These are phyloP conservation scores for Syzygium oleosum DNA, from an alignment of 345 rosid genomes.

Conservation along the genomic window DNA sequence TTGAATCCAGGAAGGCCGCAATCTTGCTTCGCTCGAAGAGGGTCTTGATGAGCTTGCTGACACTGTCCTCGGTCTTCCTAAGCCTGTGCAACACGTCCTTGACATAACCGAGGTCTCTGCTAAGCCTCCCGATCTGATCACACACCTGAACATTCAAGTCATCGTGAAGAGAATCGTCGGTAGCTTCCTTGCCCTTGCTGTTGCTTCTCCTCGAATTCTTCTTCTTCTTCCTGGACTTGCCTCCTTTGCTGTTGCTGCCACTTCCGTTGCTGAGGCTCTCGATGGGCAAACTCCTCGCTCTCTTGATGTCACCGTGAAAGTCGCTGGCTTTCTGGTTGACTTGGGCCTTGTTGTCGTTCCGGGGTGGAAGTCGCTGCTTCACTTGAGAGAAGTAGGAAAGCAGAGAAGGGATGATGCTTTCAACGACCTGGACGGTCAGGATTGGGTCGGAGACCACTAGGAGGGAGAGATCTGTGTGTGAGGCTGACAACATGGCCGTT, in stretches of 20 bases:
- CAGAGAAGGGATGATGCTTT: background rate
- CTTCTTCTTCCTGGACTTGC: background rate
- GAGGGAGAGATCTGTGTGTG: background rate
- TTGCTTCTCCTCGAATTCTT: background rate
- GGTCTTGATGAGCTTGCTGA: background rate
- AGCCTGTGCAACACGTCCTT: background rate
- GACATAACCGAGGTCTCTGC: background rate
- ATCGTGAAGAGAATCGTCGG: background rate
- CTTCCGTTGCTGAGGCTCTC: background rate
- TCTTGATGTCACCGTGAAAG: background rate
- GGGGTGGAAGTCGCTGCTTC: background rate
- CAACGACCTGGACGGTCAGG: background rate
- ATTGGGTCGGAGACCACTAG: background rate
- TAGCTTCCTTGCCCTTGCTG: background rate
- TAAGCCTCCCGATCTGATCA: background rate
- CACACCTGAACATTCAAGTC: background rate
- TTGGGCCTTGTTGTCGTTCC: background rate
- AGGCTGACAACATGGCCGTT: background rate
- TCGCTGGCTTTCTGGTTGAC: background rate
- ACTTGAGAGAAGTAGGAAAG: background rate
- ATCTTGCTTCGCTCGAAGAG: background rate
- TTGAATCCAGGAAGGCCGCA: background rate
- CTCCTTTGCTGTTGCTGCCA: background rate
- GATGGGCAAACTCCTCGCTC: background rate
- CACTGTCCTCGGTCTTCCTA: background rate